Conservation (phyloP, 805 yeast genomes). For the Teunomyces funiuensis region DNA sequence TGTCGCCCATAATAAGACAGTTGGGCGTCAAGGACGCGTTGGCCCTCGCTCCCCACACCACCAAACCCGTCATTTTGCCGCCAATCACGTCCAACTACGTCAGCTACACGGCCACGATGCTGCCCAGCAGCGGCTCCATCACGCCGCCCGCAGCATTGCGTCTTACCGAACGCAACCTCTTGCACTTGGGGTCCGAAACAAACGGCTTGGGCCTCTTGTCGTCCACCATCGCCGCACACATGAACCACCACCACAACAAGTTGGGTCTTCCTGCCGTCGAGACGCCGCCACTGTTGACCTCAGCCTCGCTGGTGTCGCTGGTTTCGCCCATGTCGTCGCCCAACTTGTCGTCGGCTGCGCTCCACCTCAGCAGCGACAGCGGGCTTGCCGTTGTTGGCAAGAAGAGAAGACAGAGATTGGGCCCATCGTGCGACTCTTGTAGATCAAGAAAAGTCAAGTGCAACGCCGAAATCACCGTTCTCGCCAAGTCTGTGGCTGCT, state of each 20-base stretch:
- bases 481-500: constrained; percentile 22
- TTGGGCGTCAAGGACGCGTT: neutral
- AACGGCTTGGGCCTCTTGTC: constrained; percentile 10
- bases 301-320: constrained; percentile 14
- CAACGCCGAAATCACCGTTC: constrained; percentile 58
- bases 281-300: constrained; percentile 11
- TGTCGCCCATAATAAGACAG: constrained; percentile 10
- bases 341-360: constrained; percentile 6
- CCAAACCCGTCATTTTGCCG: constrained; percentile 7
- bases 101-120: constrained; percentile 7
- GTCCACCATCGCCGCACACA: constrained; percentile 9
- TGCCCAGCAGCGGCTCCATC: constrained; percentile 2
- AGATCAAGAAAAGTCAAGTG: constrained; percentile 70
- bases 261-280: neutral
- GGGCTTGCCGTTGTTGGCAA: constrained; percentile 11
- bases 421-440: constrained; percentile 76
- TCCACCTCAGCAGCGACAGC: neutral
- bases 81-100: constrained; percentile 7
- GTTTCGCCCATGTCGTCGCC: constrained; percentile 21
- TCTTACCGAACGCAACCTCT: constrained; percentile 20
- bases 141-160: constrained; percentile 9
- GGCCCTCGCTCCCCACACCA: neutral
- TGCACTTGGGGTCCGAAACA: constrained; percentile 12
- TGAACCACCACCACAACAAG: constrained; percentile 3
- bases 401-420: constrained; percentile 61